Conservation (phyloP, 768 basidiomycete species). For the Tylopilus intermedius region DNA sequence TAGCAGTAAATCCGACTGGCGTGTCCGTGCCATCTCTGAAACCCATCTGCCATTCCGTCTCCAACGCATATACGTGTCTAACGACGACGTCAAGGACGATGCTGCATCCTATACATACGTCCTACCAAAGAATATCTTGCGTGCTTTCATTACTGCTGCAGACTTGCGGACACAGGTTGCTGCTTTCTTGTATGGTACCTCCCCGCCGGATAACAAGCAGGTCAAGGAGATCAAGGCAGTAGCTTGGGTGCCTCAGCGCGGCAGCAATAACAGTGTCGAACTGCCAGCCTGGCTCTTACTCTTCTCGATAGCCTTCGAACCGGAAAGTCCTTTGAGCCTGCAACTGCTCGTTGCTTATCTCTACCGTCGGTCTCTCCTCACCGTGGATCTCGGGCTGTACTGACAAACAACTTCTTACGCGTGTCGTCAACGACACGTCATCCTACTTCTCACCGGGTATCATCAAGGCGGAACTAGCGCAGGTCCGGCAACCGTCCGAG, state of each 20-base stretch:
- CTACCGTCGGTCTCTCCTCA: no score
- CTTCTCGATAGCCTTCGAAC: no score
- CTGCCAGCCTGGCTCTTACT: slow-evolving; percentile 47
- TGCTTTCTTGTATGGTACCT: slow-evolving; percentile 87
- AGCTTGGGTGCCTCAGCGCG: slow-evolving; percentile 96
- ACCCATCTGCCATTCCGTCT: slow-evolving; percentile 78
- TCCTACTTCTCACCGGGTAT: no score
- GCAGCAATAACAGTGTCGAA: slow-evolving; percentile 92
- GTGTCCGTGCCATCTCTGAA: slow-evolving; percentile 94
- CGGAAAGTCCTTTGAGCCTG: no score
- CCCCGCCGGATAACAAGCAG: slow-evolving; percentile 93
- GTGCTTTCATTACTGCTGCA: slow-evolving; percentile 87
- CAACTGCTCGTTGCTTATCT: no score
- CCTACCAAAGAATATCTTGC: slow-evolving; percentile 92
- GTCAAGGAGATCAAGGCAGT: slow-evolving; percentile 99
- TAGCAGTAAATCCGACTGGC: slow-evolving; percentile 99
- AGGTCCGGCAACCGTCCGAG: no score
- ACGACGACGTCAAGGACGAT: slow-evolving; percentile 98
- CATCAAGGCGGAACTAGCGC: no score
- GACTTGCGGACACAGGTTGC: slow-evolving; percentile 96
- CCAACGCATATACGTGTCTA: slow-evolving; percentile 59
- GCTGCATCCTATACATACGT: slow-evolving; percentile 93
- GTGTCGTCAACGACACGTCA: no score
- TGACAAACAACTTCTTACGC: no score
- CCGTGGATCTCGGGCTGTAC: no score